phyloP scores from a whole-genome alignment of 169 alveolate species.

The Hepatocystis sp. region DNA sequence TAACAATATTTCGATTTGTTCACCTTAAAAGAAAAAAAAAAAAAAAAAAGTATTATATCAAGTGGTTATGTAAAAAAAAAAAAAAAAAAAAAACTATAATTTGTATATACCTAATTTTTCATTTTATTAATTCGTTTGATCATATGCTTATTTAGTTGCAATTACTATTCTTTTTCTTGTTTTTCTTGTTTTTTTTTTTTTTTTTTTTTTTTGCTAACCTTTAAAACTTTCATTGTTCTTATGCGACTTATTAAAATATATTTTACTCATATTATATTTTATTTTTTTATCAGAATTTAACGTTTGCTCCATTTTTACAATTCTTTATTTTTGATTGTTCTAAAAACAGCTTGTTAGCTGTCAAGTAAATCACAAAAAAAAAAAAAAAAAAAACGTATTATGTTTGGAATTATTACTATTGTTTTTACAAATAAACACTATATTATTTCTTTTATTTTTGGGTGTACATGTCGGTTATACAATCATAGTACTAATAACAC shows the following conservation, averaged over 20 bases:
- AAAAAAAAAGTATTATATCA: constrained; percentile 1
- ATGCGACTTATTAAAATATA: constrained; percentile 50
- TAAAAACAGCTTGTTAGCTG: too few relatives aligned
- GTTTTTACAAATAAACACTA: too few relatives aligned
- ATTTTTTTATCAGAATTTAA: constrained; percentile 38
- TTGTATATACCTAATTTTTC: constrained; percentile 4
- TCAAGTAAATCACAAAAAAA: too few relatives aligned
- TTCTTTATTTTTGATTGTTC: too few relatives aligned
- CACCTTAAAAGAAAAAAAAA: constrained; percentile 36
- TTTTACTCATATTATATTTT: constrained; percentile 57
- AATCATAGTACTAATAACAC: too few relatives aligned
- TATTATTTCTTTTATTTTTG: too few relatives aligned
- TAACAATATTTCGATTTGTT: constrained; percentile 56
- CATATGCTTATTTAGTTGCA: neutral
- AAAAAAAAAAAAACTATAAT: too few relatives aligned
- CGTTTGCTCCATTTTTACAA: constrained; percentile 38
- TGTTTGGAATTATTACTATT: too few relatives aligned
- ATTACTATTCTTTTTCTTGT: neutral
- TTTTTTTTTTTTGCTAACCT: constrained; percentile 33
- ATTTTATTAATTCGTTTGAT: neutral
- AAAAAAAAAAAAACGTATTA: too few relatives aligned
- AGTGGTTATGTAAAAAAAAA: too few relatives aligned
- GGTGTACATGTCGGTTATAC: too few relatives aligned
- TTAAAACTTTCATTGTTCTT: constrained; percentile 66
- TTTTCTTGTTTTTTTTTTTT: constrained; percentile 4